Evolutionary conservation across 768 basidiomycete genomes (phyloP), one percentile per base, ranked within the genome.

Genomic region (Psilocybe subaeruginosa): DNA sequence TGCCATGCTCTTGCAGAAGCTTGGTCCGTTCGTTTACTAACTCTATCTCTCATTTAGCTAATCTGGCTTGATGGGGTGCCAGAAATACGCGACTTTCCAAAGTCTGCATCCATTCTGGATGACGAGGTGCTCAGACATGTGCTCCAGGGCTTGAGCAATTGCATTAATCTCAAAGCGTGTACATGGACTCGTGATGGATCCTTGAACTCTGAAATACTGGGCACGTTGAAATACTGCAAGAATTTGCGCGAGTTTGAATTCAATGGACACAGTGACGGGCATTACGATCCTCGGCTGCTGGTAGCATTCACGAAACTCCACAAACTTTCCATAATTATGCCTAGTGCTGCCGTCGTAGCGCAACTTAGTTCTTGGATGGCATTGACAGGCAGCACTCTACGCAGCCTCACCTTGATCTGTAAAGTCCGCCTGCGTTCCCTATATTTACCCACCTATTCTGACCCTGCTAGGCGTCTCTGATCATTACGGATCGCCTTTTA

Each of bases 161-260:
- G 90, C 66, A 67, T 72, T 43, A 85, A 85, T 61, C 79, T 93
- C 9, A 76, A 66, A 47, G 78, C 85, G 5, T 92, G 89, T 67
- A 84, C 85, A 4, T 94, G 91, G 91, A 93, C 92, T 8, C 84
- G 92, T 46, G 89, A 93, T 64, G 89, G 91, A 3, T 87, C 92
- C 3, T 73, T 93, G 19, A 84, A 78, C 43, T 82, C 87, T 4
- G 74, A 76, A 0, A 82, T 91, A 35, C 77, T 94, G 8, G 64
- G 76, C n/a, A 81, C 83, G 16, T 73, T 93, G 4, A 72, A 72
- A 4, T 49, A 68, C 9, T 82, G 78, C 17, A 65, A 69, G 1
- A 65, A 74, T 1, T 74, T 93, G 7, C 67, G 73, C 30, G 85
- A 86, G 52, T 73, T 93, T 2, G 89, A 91, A 68, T 82, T 94